Evolutionary conservation across 345 rosid species (phyloP), one percentile per base, ranked within the genome.

Genomic region (Acer campestre): DNA sequence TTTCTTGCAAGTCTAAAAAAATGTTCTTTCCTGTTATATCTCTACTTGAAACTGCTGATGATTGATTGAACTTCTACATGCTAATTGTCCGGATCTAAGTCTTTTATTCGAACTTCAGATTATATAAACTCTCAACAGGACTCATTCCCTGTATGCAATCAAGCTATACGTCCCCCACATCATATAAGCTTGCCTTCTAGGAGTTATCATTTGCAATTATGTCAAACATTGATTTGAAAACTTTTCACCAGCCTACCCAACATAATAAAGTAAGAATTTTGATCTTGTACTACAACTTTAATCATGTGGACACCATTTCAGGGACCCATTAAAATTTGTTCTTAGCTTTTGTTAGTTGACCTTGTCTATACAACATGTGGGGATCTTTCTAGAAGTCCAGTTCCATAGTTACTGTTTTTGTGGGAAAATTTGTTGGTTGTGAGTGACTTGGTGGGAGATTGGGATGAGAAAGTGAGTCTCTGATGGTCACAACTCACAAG

Each of bases 301-400:
- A 35, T 35, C 38, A 35, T 35, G 59, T 10, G 61, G 40, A 53
- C 18, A 46, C n/a, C 67, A 38, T 44, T 48, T 62, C 20, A 10
- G 64, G 83, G 69, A 14, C 68, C 67, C 71, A 64, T 75, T 29
- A 20, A 8, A 23, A 2, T 63, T 64, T 42, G 51, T 67, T 20
- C 68, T 23, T 7, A 62, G 25, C 35, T 4, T 55, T n/a, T 42
- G 9, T 31, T 58, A 40, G 75, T 49, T 22, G 77, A 58, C 59
- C 23, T 51, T 20, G 0, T 61, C 58, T 38, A 46, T 20, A 38
- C 22, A 10, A 22, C 27, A 74, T 10, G 40, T 16, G 48, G 23
- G 42, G 35, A 35, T 35, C 6, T 40, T 22, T 11, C 11, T 23
- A 64, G n/a, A 56, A n/a, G 18, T 53, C 13, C 11, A 10, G 44